A percentile compares a stretch with the other conserved stretches of the same genome.
Conservation (phyloP, 352 stramenopile species). For the Phytophthora sp. region DNA sequence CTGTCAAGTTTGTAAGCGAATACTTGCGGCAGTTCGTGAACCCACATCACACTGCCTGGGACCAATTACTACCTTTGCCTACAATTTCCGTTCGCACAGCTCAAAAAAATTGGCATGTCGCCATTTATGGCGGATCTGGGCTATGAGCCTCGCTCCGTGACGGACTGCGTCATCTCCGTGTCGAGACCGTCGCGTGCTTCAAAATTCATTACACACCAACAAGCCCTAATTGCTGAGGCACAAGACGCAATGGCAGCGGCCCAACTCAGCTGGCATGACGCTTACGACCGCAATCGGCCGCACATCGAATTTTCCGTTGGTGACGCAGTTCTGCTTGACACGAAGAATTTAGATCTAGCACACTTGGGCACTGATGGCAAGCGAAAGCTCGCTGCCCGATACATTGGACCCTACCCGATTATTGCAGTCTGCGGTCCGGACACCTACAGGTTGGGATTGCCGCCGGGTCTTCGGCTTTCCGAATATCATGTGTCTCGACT, state of each 20-base stretch:
- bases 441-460: constrained; percentile 13
- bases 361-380: constrained; percentile 14
- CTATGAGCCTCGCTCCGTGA: constrained; percentile 3
- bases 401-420: constrained; percentile 15
- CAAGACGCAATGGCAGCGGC: constrained; percentile 10
- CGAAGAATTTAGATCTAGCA: not conserved
- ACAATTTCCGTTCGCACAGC: not conserved
- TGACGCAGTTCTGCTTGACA: constrained; percentile 2
- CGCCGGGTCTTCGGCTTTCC: constrained; percentile 7
- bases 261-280: not conserved
- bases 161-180: not conserved
- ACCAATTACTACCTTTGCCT: not conserved
- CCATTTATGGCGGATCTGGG: constrained; percentile 25
- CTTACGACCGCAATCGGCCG: constrained; percentile 5
- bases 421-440: not conserved
- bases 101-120: constrained; percentile 14
- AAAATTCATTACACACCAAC: constrained; percentile 4
- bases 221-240: constrained; percentile 2
- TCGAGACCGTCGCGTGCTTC: not conserved
- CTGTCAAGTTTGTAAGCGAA: not conserved
- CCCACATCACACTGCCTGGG: not conserved
- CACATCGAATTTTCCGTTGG: not conserved
- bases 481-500: constrained; percentile 16
- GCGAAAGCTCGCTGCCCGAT: constrained; percentile 10
- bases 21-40: constrained; percentile 12